Evolutionary conservation across 192 early-diverging fungal genomes (phyloP), one percentile per base, ranked within the genome.

Genomic region (Funneliformis mosseae): DNA sequence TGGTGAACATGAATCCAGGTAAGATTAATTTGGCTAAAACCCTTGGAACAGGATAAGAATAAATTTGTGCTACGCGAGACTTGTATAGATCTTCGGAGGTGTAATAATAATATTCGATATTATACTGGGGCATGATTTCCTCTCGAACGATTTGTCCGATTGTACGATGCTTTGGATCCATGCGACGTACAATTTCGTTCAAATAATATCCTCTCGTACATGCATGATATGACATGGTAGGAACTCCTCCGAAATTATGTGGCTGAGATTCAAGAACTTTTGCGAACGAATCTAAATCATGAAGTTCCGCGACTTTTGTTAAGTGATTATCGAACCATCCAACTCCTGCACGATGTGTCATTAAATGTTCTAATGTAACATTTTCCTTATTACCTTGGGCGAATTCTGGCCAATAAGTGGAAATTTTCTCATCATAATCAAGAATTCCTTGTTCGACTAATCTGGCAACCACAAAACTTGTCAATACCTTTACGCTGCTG

Each of bases 341-440:
- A 21, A 95, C 91, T 14, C 93, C 93, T 18, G 85, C 90, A 25
- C 85, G 82, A 74, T 95, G 93, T 39, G 82, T 84, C 81, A 95
- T 87, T 48, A 95, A 73, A 77, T 89, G 85, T 1, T 69, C 70
- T 45, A 95, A 27, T 1, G 91, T 92, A 21, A 95, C 90, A 46
- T 94, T 81, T 55, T 91, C 83, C 81, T 95, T 95, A 62, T 90
- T 90, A 4, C 91, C 90, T 66, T 85, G 84, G 4, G 87, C 93
- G 84, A 95, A 95, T 79, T 94, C 92, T 5, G 93, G 93, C 93
- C 93, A 95, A 79, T 91, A 88, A 8, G 85, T 83, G 2, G 86
- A 76, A 50, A 95, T 86, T 39, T 77, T 83, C 50, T 86, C 85
- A 25, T 83, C 78, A 73, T 90, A 93, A n/a, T 78, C 38, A 2